Evolutionary conservation across 495 filamentous ascomycete genomes (phyloP), one percentile per base, ranked within the genome.

Genomic region (Tuber brumale): DNA sequence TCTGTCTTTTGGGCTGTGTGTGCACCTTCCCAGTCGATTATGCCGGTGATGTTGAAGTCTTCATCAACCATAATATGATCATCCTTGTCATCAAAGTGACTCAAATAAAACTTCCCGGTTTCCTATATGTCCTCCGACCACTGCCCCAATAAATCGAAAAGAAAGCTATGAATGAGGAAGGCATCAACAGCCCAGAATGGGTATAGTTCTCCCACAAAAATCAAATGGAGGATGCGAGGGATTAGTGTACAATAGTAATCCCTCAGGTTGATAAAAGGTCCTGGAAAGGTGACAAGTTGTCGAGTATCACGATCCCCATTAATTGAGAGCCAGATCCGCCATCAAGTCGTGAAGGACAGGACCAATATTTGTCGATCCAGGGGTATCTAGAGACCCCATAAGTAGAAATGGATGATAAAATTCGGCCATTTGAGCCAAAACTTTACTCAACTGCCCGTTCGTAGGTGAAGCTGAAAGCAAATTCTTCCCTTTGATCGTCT

Each of bases 21-120:
- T 23, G 85, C 83, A 81, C 83, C 86, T 75, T 87, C 83, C 85
- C 84, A 87, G 77, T 88, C 84, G 70, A 86, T 83, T 48, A 87
- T 85, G 23, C 84, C 84, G 2, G 84, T 85, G 72, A 88, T 86
- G 61, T 86, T 84, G 70, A 78, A 86, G 0, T 84, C 77, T 23
- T 85, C 80, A 73, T 88, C 84, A 39, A 87, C 80, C 4, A 89
- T 80, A 46, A 87, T 82, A 70, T 86, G 85, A 72, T 86, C 85
- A 2, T 85, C 86, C 75, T 86, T 86, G 71, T 87, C 84, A 79
- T 86, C 85, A 42, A 79, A 76, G 76, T 87, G 84, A 72, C 84
- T 84, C 10, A 88, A 80, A 72, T 85, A 88, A 76, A 85, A 87
- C 48, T 75, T 31, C 0, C 57, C 57, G n/a, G 57, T 61, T 61